Percentiles rank a stretch among this genome's conserved stretches.
Conservation (phyloP, 164 flowering plant species). For the Cinnamomum chago region DNA sequence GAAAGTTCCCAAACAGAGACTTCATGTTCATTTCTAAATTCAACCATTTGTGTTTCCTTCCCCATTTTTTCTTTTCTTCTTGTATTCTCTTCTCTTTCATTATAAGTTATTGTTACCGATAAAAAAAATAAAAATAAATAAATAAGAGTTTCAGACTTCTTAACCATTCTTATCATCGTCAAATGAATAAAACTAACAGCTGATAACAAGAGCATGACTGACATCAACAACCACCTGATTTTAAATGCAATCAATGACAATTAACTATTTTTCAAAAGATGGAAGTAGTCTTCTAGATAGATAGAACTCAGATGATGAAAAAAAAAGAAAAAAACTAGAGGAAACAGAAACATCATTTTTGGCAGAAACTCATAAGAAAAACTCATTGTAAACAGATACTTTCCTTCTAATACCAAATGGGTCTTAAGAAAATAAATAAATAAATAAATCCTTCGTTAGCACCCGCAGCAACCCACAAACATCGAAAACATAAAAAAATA, state of each 20-base stretch:
- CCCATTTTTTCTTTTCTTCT: no score
- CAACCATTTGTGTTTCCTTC: background rate
- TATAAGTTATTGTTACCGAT: no score
- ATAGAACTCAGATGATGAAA: background rate
- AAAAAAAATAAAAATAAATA: no score
- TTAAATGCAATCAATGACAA: background rate
- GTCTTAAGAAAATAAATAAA: no score
- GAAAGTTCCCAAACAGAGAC: background rate
- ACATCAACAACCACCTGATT: background rate
- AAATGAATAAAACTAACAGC: background rate
- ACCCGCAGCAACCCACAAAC: no score
- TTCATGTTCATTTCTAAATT: background rate
- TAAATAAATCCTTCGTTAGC: no score
- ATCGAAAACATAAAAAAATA: no score
- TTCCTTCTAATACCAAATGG: no score
- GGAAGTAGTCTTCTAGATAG: background rate
- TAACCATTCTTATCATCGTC: background rate
- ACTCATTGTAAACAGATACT: background rate
- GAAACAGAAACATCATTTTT: background rate
- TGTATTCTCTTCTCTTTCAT: no score
- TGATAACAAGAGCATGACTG: background rate
- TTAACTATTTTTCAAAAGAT: background rate
- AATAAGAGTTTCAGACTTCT: background rate
- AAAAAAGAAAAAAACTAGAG: background rate
- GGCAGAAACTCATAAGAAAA: background rate